Percentiles rank a stretch among this genome's conserved stretches.
phyloP scores from a whole-genome alignment of 768 basidiomycete species.

The Tremella yokohamensis region DNA sequence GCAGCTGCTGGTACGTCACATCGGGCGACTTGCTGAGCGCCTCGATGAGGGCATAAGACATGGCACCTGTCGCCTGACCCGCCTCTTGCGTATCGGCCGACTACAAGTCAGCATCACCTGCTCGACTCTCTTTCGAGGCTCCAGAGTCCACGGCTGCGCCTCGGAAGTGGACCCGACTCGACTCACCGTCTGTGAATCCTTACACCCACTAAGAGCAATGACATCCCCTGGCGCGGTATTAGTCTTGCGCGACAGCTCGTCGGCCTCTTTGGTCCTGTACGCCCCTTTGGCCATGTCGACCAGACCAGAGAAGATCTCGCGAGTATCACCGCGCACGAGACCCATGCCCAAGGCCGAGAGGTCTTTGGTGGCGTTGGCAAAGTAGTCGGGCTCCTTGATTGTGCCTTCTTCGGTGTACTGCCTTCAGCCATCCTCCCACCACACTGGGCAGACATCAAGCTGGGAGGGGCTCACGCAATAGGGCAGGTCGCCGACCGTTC shows the following conservation, averaged over 20 bases:
- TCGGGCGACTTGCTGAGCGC: constrained; percentile 52
- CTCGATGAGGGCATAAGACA: constrained; percentile 54
- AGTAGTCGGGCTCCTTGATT: constrained; percentile 87
- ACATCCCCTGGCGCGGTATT: constrained; percentile 81
- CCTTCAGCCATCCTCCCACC: not conserved
- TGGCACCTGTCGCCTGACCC: constrained; percentile 56
- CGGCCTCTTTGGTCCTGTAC: constrained; percentile 55
- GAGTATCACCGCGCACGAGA: constrained; percentile 68
- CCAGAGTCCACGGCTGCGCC: not conserved
- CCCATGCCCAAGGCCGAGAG: constrained; percentile 72
- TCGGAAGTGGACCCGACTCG: not conserved
- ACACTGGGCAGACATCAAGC: not conserved
- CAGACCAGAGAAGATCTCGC: constrained; percentile 60
- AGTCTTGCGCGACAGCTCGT: constrained; percentile 58
- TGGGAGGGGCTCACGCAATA: constrained; percentile 32
- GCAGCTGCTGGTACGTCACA: constrained; percentile 48
- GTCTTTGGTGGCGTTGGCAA: constrained; percentile 80
- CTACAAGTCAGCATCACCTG: not conserved
- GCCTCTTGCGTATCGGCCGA: constrained; percentile 55
- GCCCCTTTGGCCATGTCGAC: constrained; percentile 4
- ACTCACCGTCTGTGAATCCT: constrained; percentile 53
- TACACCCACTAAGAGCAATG: constrained; percentile 54
- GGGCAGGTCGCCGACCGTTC: constrained; percentile 59
- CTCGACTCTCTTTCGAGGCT: constrained; percentile 19
- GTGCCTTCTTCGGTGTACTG: constrained; percentile 88